phyloP scores from a whole-genome alignment of 441 rosid species.

The Adansonia grandidieri region DNA sequence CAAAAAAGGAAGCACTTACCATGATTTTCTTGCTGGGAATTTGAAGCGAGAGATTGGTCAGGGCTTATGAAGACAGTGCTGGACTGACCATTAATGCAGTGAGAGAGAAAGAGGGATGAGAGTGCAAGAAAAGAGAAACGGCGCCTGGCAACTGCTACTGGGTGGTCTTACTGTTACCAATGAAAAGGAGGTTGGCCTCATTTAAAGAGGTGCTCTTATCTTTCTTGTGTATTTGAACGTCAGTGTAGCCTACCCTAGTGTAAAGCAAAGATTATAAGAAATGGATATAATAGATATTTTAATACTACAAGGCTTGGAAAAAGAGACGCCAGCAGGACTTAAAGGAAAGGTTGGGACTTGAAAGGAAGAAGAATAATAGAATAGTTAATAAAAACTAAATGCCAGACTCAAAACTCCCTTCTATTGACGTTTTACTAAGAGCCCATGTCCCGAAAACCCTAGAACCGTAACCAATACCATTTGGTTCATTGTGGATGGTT shows the following conservation, averaged over 20 bases:
- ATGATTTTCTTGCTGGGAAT: slow-evolving; percentile 34
- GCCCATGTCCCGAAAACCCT: slow-evolving; percentile 47
- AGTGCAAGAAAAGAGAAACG: slow-evolving; percentile 40
- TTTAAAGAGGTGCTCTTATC: slow-evolving; percentile 29
- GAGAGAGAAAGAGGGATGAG: slow-evolving; percentile 34
- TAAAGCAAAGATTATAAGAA: not conserved
- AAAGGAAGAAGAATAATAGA: not conserved
- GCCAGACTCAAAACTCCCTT: slow-evolving; percentile 1
- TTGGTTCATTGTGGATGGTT: slow-evolving; percentile 30
- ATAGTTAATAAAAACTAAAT: slow-evolving; percentile 11
- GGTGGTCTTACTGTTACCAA: slow-evolving; percentile 51
- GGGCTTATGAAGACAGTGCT: slow-evolving; percentile 35
- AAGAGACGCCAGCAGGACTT: not conserved
- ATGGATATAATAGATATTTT: not conserved
- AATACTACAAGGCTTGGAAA: slow-evolving; percentile 11
- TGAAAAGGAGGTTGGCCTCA: slow-evolving; percentile 39
- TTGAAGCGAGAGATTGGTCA: slow-evolving; percentile 24
- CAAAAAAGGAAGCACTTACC: slow-evolving; percentile 37
- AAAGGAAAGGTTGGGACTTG: not conserved
- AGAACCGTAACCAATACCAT: slow-evolving; percentile 34
- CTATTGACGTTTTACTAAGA: slow-evolving; percentile 27
- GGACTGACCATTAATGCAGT: slow-evolving; percentile 33
- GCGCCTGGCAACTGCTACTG: slow-evolving; percentile 54
- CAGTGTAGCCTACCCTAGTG: slow-evolving; percentile 28
- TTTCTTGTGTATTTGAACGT: slow-evolving; percentile 23